Base-by-base conservation (phyloP, 1,139 yeast genomes). In the Candida tropicalis region DNA sequence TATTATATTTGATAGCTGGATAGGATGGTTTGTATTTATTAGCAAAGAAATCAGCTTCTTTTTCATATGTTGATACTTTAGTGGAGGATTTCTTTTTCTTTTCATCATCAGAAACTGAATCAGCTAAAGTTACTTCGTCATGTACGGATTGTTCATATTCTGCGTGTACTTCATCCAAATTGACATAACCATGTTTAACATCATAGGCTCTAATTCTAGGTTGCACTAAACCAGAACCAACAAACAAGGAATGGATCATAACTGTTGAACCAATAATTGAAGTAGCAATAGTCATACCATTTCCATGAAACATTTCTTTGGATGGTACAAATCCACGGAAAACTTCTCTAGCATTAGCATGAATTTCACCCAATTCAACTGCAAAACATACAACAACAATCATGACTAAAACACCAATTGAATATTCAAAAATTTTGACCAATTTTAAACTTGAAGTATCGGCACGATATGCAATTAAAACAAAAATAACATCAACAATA, bases 261-360 rank as follows among this genome's bases (percentile, higher is more conserved):
- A 85, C 91, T 0, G 93, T 85, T 33, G 90, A 87, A 27, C 95
- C 95, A 38, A 87, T 68, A 53, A 87, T 81, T 13, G 91, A 85
- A 18, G 89, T 83, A 5, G 93, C 87, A 37, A 83, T 78, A 49
- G 87, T 82, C 58, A 87, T 66, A 6, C 95, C 93, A 43, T 70
- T 70, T 9, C 81, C 79, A 39, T 76, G 68, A 49, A 87, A 75
- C 74, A 86, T 77, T 49, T 79, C 76, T 27, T 63, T 60, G 0
- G 89, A 82, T 0, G 96, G 95, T 0, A 77, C 77, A 63, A 67
- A 87, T 0, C 96, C 95, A 48, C 87, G 67, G 52, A 87, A 79
- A 4, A 87, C 68, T 8, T 73, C 68, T 17, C 82, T 65, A 0
- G 63, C 77, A 36, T 67, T 62, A 5, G 70, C 68, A 2, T 80